phyloP scores from a whole-genome alignment of 805 yeast species.

The Pichia gijzeniarum region DNA sequence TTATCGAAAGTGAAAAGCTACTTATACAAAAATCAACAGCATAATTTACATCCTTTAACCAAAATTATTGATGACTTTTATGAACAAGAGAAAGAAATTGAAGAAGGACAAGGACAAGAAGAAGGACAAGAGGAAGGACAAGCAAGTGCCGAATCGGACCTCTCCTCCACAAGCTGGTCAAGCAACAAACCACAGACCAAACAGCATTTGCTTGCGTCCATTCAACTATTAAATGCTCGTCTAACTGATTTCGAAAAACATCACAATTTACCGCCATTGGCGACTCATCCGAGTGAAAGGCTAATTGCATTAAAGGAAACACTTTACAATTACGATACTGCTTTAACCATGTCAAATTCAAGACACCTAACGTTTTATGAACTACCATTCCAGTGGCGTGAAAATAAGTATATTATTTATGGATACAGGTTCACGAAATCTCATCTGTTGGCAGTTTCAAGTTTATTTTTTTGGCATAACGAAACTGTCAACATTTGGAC shows the following conservation, averaged over 20 bases:
- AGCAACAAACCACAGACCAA: constrained; percentile 6
- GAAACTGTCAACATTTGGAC: constrained; percentile 94
- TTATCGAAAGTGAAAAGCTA: constrained; percentile 20
- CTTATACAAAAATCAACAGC: constrained; percentile 21
- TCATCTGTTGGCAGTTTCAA: constrained; percentile 51
- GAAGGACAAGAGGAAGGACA: constrained; percentile 1
- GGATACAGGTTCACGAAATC: constrained; percentile 81
- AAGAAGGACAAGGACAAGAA: constrained; percentile 5
- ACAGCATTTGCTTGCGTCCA: constrained; percentile 29
- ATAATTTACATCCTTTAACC: constrained; percentile 24
- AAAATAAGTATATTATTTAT: constrained; percentile 72
- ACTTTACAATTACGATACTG: constrained; percentile 42
- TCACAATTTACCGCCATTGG: constrained; percentile 24
- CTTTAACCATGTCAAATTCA: constrained; percentile 35
- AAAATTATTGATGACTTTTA: constrained; percentile 28
- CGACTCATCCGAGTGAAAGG: constrained; percentile 24
- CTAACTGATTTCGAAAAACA: constrained; percentile 34
- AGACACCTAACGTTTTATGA: constrained; percentile 73
- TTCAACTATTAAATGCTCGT: constrained; percentile 36
- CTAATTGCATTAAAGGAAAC: constrained; percentile 29
- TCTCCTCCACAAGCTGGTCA: neutral
- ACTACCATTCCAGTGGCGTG: constrained; percentile 89
- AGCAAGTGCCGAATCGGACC: too few relatives aligned
- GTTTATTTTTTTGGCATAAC: constrained; percentile 66
- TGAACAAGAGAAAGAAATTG: constrained; percentile 18